phyloP scores from a whole-genome alignment of 1,284 basidiomycete species.

The Malassezia vespertilionis region DNA sequence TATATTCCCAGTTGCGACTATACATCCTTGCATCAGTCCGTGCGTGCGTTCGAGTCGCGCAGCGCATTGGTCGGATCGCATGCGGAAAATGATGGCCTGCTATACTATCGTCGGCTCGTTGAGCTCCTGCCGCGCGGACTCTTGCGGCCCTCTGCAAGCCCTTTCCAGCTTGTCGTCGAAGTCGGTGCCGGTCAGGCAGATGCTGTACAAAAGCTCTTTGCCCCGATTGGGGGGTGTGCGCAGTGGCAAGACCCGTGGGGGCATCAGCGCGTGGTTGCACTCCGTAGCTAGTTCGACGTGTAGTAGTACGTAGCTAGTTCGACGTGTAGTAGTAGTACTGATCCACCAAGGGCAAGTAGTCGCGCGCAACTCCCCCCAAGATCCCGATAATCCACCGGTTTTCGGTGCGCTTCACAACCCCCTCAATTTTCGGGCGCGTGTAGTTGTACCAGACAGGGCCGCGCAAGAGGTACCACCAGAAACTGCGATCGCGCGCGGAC shows the following conservation, averaged over 20 bases:
- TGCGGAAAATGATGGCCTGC: conserved; percentile 6
- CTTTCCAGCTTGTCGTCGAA: conserved; percentile 5
- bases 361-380: conserved; percentile 64
- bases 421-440: conserved; percentile 65
- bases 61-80: conserved; percentile 65
- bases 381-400: conserved; percentile 63
- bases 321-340: conserved; percentile 79
- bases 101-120: conserved; percentile 13
- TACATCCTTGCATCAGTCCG: conserved; percentile 50
- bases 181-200: conserved; percentile 12
- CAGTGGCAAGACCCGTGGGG: conserved; percentile 8
- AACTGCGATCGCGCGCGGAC: conserved; percentile 64
- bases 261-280: conserved; percentile 9
- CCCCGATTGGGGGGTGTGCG: neutral
- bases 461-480: conserved; percentile 74
- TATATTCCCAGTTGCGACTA: conserved; percentile 66
- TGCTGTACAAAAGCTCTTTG: neutral
- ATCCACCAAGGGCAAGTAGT: conserved; percentile 86
- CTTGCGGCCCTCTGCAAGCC: neutral
- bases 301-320: no score
- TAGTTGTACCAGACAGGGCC: conserved; percentile 78
- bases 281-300: no score
- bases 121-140: neutral
- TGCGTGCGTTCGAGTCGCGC: conserved; percentile 66
- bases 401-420: conserved; percentile 55